Evolutionary conservation across 2,329 filamentous ascomycete species (phyloP).

Genomic region (Neonectria punicea): DNA sequence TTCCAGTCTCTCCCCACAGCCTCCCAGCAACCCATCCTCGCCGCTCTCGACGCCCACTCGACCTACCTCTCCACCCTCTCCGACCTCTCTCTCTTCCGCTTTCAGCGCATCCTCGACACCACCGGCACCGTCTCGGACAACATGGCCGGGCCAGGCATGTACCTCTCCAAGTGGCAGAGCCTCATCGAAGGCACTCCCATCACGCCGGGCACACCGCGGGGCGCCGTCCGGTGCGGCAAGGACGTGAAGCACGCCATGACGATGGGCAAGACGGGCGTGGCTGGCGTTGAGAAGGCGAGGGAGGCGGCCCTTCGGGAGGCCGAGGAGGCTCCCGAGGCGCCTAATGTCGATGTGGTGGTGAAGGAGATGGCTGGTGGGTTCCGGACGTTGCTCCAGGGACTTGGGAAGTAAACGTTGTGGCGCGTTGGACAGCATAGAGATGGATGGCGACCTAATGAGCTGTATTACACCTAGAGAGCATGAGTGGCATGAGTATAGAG

Average conservation of each 20-base stretch:
- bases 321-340: conserved; percentile 48
- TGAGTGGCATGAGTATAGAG: background rate
- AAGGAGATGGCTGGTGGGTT: conserved; percentile 54
- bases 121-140: conserved; percentile 44
- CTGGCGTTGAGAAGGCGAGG: conserved; percentile 40
- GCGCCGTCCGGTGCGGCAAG: conserved; percentile 63
- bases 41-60: conserved; percentile 68
- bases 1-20: conserved; percentile 58
- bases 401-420: conserved; percentile 4
- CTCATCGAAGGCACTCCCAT: conserved; percentile 76
- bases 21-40: conserved; percentile 57
- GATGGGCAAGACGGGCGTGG: conserved; percentile 56
- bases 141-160: conserved; percentile 74
- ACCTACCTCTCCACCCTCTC: conserved; percentile 68
- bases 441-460: background rate
- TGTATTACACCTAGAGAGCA: background rate
- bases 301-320: conserved; percentile 34
- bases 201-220: conserved; percentile 66
- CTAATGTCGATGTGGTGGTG: conserved; percentile 56
- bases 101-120: conserved; percentile 66
- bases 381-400: conserved; percentile 45
- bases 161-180: conserved; percentile 77
- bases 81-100: conserved; percentile 61
- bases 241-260: conserved; percentile 59
- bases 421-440: background rate